Evolutionary conservation across 345 rosid species (phyloP).

Genomic region (Raphanus raphanistrum): DNA sequence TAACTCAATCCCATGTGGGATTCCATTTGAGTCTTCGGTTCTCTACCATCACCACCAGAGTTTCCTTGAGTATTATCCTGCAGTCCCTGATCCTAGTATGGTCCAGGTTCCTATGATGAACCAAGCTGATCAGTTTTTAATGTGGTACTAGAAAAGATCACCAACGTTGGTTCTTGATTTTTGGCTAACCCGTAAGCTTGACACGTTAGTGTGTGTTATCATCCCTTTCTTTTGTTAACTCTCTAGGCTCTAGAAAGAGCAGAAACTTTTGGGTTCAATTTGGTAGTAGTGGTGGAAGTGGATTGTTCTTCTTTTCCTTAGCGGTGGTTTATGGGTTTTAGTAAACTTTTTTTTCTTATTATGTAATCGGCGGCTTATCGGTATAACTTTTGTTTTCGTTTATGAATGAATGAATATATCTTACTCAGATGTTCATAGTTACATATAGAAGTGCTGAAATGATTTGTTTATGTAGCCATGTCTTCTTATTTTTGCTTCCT

Average conservation of each 20-base stretch:
- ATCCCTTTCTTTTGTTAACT: neutral
- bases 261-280: slow-evolving; percentile 29
- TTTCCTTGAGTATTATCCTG: slow-evolving; percentile 26
- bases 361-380: slow-evolving; percentile 24
- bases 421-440: neutral
- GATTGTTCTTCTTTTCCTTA: neutral
- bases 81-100: slow-evolving; percentile 8
- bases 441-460: too few species aligned
- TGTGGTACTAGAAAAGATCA: neutral
- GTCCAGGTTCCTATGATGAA: slow-evolving; percentile 25
- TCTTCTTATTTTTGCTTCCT: too few species aligned
- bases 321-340: neutral
- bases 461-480: too few species aligned
- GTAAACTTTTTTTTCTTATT: neutral
- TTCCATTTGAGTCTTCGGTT: slow-evolving; percentile 25
- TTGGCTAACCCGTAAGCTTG: neutral
- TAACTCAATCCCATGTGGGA: slow-evolving; percentile 27
- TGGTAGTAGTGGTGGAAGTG: neutral
- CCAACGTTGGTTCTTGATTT: too few species aligned
- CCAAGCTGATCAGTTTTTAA: slow-evolving; percentile 22
- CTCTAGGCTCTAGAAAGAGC: slow-evolving; percentile 15
- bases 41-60: slow-evolving; percentile 21
- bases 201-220: neutral
- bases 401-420: neutral
- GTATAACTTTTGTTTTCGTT: neutral